Conservation (phyloP, 2,329 filamentous ascomycete genomes). For the Colletotrichum phormii region DNA sequence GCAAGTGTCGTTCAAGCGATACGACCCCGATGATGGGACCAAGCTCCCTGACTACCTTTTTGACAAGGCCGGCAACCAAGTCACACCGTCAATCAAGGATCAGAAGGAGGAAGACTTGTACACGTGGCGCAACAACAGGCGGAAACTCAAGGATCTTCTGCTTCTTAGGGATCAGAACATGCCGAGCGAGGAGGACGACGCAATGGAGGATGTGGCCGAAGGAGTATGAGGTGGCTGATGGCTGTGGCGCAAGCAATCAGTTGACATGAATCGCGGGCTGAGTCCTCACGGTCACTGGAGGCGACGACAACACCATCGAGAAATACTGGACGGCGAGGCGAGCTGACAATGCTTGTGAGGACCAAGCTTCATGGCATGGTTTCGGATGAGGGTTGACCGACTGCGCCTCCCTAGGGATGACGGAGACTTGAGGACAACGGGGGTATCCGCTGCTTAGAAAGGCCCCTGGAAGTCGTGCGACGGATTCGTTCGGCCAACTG, state of each 20-base stretch:
- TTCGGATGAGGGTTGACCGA: slow-evolving; percentile 30
- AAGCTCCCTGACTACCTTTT: slow-evolving; percentile 62
- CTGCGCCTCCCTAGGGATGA: slow-evolving; percentile 28
- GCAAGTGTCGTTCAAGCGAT: slow-evolving; percentile 30
- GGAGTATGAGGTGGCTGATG: background rate
- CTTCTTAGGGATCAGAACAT: slow-evolving; percentile 59
- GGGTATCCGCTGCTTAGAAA: background rate
- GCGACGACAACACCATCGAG: background rate
- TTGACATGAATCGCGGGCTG: background rate
- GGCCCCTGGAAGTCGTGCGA: background rate
- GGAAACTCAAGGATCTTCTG: slow-evolving; percentile 57
- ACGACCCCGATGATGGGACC: slow-evolving; percentile 37
- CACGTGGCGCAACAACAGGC: slow-evolving; percentile 57
- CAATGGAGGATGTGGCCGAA: slow-evolving; percentile 36
- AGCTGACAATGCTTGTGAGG: slow-evolving; percentile 8
- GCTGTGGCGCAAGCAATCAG: background rate
- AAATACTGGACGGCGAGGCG: slow-evolving; percentile 5
- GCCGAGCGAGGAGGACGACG: slow-evolving; percentile 53
- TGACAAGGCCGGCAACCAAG: slow-evolving; percentile 63
- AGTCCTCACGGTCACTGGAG: background rate
- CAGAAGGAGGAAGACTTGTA: slow-evolving; percentile 62
- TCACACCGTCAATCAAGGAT: slow-evolving; percentile 67
- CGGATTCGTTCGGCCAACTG: slow-evolving; percentile 11
- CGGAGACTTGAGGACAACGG: slow-evolving; percentile 6
- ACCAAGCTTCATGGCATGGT: slow-evolving; percentile 27